Conservation (phyloP, 805 yeast species). For the Tetrapisispora pingtungensis region DNA sequence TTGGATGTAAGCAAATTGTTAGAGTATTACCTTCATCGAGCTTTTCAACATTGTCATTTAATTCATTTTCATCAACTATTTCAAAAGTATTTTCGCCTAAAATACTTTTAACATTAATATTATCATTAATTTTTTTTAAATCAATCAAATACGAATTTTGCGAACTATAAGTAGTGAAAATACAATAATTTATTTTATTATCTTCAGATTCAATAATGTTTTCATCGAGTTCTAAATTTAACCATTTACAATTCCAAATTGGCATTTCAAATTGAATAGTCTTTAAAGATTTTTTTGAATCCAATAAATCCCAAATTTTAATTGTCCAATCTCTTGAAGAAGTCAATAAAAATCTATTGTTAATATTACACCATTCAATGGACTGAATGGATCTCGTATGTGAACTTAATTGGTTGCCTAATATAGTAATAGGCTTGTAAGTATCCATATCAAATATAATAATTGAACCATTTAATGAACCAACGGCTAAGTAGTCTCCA, state of each 20-base stretch:
- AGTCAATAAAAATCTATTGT: conserved; percentile 50
- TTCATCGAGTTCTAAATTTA: conserved; percentile 4
- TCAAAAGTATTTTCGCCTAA: conserved; percentile 21
- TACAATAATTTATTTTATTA: conserved; percentile 29
- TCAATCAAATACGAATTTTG: conserved; percentile 33
- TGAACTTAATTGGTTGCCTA: conserved; percentile 44
- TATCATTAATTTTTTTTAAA: conserved; percentile 3
- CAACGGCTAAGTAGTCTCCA: conserved; percentile 84
- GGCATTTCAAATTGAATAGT: conserved; percentile 54
- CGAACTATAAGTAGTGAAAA: conserved; percentile 59
- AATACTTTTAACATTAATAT: not conserved
- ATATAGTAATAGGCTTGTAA: conserved; percentile 22
- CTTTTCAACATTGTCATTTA: not conserved
- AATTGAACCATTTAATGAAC: conserved; percentile 63
- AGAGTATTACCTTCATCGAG: conserved; percentile 28
- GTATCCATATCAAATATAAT: conserved; percentile 69
- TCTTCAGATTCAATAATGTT: not conserved
- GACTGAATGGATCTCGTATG: conserved; percentile 71
- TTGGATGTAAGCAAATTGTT: conserved; percentile 26
- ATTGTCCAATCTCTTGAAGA: conserved; percentile 77
- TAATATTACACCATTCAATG: conserved; percentile 63
- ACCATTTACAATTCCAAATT: conserved; percentile 45
- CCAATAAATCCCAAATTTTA: conserved; percentile 66
- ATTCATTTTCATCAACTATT: conserved; percentile 10
- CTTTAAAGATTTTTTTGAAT: conserved; percentile 31